Percentiles rank a stretch among this genome's conserved stretches.
These are phyloP conservation scores for Agrocybe praecox DNA, from an alignment of 768 basidiomycete genomes.

Conservation along the genomic window DNA sequence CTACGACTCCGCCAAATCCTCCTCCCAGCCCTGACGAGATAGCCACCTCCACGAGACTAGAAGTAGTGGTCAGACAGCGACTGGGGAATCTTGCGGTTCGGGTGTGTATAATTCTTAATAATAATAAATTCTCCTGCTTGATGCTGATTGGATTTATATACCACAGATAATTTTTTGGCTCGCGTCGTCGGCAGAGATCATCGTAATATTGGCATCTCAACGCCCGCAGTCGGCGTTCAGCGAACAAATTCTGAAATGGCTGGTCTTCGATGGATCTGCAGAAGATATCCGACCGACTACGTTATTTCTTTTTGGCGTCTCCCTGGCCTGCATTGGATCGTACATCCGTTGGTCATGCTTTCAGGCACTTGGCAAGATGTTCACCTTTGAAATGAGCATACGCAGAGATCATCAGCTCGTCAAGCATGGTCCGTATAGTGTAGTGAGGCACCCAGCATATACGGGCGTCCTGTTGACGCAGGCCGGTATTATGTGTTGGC, in stretches of 20 bases:
- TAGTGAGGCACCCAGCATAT: conserved; percentile 56
- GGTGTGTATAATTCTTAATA: conserved; percentile 26
- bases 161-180: conserved; percentile 42
- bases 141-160: neutral
- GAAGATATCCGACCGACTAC: conserved; percentile 25
- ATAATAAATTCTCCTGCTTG: neutral
- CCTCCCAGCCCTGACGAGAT: conserved; percentile 36
- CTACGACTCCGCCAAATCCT: conserved; percentile 49
- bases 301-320: conserved; percentile 37
- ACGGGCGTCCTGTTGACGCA: conserved; percentile 39
- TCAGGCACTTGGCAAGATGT: conserved; percentile 45
- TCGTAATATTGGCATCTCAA: conserved; percentile 34
- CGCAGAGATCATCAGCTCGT: conserved; percentile 47
- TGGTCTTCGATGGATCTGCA: conserved; percentile 23
- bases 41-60: conserved; percentile 35
- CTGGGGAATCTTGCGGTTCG: conserved; percentile 34
- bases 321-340: conserved; percentile 40
- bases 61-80: conserved; percentile 37
- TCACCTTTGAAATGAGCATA: conserved; percentile 57
- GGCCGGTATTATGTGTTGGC: conserved; percentile 35
- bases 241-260: conserved; percentile 24
- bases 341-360: conserved; percentile 46
- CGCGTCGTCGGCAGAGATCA: conserved; percentile 37
- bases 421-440: conserved; percentile 47
- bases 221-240: conserved; percentile 22